phyloP scores from a whole-genome alignment of 495 filamentous ascomycete genomes.

The Trichoderma parareesei region DNA sequence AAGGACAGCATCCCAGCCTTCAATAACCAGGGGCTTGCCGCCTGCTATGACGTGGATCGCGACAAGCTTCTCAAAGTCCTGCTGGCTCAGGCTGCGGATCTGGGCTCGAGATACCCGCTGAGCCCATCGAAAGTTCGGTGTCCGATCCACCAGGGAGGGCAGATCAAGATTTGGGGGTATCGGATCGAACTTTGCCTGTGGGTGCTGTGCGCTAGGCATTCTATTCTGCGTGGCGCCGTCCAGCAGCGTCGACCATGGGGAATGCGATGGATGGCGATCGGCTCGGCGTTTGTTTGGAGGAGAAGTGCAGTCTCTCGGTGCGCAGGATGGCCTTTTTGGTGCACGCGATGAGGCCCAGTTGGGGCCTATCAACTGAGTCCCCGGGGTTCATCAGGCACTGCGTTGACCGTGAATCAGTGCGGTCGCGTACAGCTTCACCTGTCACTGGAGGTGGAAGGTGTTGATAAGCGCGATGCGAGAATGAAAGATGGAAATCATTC shows the following conservation, averaged over 20 bases:
- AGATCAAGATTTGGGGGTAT: conserved; percentile 79
- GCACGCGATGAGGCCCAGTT: background rate
- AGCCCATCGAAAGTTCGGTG: conserved; percentile 77
- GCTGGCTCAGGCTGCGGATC: conserved; percentile 60
- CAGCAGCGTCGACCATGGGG: background rate
- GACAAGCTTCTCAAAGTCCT: conserved; percentile 73
- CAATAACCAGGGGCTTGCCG: conserved; percentile 79
- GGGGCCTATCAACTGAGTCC: background rate
- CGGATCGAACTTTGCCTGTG: conserved; percentile 69
- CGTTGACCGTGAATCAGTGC: too few species aligned
- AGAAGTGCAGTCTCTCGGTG: background rate
- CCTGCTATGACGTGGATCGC: conserved; percentile 69
- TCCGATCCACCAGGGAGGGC: conserved; percentile 58
- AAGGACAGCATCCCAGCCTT: conserved; percentile 68
- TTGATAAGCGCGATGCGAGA: too few species aligned
- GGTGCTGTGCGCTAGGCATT: conserved; percentile 64
- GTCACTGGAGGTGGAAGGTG: too few species aligned
- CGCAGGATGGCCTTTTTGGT: background rate
- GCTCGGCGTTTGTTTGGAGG: background rate
- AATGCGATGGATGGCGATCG: background rate
- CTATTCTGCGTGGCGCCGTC: conserved; percentile 15
- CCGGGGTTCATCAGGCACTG: too few species aligned
- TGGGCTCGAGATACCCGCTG: conserved; percentile 64
- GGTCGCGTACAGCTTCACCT: too few species aligned
- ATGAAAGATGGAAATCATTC: too few species aligned